Base-by-base conservation (phyloP, 148 eudicot species). In the Euryodendron excelsum region DNA sequence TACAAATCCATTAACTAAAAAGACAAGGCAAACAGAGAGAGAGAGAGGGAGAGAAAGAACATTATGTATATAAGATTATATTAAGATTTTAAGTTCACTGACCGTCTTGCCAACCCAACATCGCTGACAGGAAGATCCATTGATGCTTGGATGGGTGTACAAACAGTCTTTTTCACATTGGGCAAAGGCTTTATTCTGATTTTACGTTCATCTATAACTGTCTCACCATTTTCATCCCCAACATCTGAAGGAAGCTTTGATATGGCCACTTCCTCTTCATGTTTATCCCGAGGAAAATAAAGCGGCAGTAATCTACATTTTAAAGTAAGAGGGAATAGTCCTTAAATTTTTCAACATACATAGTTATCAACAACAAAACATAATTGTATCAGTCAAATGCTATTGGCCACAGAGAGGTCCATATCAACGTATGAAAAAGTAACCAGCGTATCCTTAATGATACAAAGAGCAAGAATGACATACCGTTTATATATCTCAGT, bases 191-290 rank as follows among this genome's bases (percentile, higher is more conserved):
- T 84, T 75, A 96, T 96, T 87, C 99, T 87, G 72, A 96, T 96
- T 87, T 93, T 96, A 47, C 99, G 97, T 86, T 96, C 99, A 82
- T 91, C 95, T 80, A 93, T 88, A 37, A 88, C 83, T 75, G 98
- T 96, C 84, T 92, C 99, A 67, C 99, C 99, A 89, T 93, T 93
- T 88, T 96, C 99, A 81, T 96, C 98, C 70, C 99, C 99, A 91
- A 96, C 99, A 96, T 96, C 99, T 17, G 94, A 89, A 59, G 98
- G 99, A 82, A 96, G 98, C 87, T 96, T 96, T 23, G 82, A 83
- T 77, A 88, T 87, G 72, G 99, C 97, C 56, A 96, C 71, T 82
- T 86, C 98, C 81, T 96, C 99, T 81, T 96, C 99, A 50, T 90
- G 92, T 79, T 92, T 89, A 87, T 96, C 98, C 67, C 99, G 98